These are phyloP conservation scores for Vitis labrusca DNA, from an alignment of 164 flowering plant species.

Conservation along the genomic window DNA sequence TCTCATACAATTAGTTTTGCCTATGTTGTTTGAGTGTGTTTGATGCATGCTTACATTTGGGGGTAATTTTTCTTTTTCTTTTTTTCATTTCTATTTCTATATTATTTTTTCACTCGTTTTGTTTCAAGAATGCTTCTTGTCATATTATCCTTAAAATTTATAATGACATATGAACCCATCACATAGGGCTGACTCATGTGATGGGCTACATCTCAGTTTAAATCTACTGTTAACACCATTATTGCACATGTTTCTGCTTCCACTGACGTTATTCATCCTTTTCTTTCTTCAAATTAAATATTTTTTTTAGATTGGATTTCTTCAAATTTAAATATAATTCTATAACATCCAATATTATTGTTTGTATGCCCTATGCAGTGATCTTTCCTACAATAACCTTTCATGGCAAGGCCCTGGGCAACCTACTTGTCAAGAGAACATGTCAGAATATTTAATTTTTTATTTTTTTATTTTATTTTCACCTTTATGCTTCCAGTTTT, in stretches of 20 bases:
- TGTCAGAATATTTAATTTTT: constrained; percentile 30
- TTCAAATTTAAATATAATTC: too few relatives aligned
- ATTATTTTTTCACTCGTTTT: neutral
- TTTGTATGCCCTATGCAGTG: constrained; percentile 41
- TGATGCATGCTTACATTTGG: too few relatives aligned
- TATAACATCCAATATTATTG: neutral
- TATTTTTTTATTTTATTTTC: neutral
- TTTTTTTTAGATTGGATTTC: too few relatives aligned
- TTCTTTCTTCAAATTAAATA: too few relatives aligned
- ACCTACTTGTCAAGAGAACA: constrained; percentile 40
- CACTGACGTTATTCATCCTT: neutral
- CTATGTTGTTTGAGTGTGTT: too few relatives aligned
- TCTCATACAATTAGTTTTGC: neutral
- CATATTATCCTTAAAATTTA: neutral
- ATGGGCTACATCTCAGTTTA: too few relatives aligned
- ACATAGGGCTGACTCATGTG: too few relatives aligned
- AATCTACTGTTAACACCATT: neutral
- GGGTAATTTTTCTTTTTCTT: constrained; percentile 4
- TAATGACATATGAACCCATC: too few relatives aligned
- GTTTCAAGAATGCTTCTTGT: neutral
- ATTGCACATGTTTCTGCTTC: neutral
- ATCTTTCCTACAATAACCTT: constrained; percentile 82
- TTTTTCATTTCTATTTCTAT: neutral
- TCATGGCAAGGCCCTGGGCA: constrained; percentile 45
- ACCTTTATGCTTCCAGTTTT: too few relatives aligned